Conservation (phyloP, 1,139 yeast species). For the Debaryomyces sp. region DNA sequence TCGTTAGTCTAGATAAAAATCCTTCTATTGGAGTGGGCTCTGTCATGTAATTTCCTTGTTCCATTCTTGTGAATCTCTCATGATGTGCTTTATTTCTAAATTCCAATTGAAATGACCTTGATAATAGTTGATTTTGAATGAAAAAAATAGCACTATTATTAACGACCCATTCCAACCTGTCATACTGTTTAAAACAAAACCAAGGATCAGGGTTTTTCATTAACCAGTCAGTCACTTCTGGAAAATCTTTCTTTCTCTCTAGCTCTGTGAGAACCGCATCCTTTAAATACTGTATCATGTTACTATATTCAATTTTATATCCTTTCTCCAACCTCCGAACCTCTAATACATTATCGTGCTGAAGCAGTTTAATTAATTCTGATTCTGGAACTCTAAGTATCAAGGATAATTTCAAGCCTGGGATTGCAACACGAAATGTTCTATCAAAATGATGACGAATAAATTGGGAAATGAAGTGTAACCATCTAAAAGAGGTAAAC, state of each 20-base stretch:
- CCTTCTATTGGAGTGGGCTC: conserved; percentile 83
- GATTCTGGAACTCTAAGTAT: conserved; percentile 42
- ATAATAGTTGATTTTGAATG: conserved; percentile 31
- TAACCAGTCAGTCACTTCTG: conserved; percentile 19
- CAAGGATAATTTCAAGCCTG: conserved; percentile 50
- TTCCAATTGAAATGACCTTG: conserved; percentile 47
- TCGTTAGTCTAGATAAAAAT: conserved; percentile 61
- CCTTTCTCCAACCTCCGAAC: conserved; percentile 29
- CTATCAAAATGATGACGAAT: conserved; percentile 31
- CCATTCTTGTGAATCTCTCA: conserved; percentile 6
- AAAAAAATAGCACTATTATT: conserved; percentile 52
- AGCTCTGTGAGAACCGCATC: conserved; percentile 22
- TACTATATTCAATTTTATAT: conserved; percentile 34
- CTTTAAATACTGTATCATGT: conserved; percentile 37
- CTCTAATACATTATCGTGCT: not conserved
- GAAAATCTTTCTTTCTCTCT: conserved; percentile 8
- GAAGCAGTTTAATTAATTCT: conserved; percentile 1
- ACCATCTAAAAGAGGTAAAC: conserved; percentile 61
- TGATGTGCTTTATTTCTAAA: conserved; percentile 46
- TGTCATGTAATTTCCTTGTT: conserved; percentile 15
- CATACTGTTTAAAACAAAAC: conserved; percentile 69
- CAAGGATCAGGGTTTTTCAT: conserved; percentile 31
- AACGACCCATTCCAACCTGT: conserved; percentile 74
- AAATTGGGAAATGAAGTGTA: conserved; percentile 54
- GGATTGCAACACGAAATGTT: conserved; percentile 47